Evolutionary conservation across 371 early-diverging fungal species (phyloP).

Genomic region (Fennellomyces sp.): DNA sequence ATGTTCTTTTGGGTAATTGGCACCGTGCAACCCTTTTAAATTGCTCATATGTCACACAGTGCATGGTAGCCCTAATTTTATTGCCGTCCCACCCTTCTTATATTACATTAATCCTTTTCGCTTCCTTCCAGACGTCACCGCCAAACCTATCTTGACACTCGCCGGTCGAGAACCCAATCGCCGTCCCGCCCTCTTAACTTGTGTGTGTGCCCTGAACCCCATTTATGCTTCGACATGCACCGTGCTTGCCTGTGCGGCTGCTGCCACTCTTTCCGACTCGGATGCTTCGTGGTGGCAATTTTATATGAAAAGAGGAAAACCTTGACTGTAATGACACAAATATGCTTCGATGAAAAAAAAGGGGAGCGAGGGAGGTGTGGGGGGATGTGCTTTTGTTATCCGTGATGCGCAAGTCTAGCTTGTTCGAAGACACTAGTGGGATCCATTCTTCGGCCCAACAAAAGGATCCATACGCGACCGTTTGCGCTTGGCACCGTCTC

Average conservation of each 20-base stretch:
- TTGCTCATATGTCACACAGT: background rate
- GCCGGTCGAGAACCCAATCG: background rate
- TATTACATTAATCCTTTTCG: background rate
- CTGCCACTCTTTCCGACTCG: too few species aligned
- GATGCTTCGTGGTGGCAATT: too few species aligned
- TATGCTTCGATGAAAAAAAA: too few species aligned
- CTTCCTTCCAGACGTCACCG: background rate
- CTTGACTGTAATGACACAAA: too few species aligned
- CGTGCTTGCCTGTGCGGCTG: too few species aligned
- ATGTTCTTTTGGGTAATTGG: background rate
- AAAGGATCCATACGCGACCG: conserved; percentile 8
- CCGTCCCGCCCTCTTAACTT: too few species aligned
- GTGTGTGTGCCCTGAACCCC: too few species aligned
- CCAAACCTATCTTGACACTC: background rate
- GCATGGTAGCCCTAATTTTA: background rate
- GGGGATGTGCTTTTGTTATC: too few species aligned
- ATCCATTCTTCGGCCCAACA: background rate
- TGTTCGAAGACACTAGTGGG: background rate
- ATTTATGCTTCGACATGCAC: too few species aligned
- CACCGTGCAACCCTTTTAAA: background rate
- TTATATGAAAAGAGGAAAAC: too few species aligned
- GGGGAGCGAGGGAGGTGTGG: too few species aligned
- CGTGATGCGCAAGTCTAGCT: background rate
- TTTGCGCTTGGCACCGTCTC: background rate
- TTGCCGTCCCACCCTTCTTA: background rate